Evolutionary conservation across 768 basidiomycete genomes (phyloP), one percentile per base, ranked within the genome.

Genomic region (Pleurotus tuber-regium): DNA sequence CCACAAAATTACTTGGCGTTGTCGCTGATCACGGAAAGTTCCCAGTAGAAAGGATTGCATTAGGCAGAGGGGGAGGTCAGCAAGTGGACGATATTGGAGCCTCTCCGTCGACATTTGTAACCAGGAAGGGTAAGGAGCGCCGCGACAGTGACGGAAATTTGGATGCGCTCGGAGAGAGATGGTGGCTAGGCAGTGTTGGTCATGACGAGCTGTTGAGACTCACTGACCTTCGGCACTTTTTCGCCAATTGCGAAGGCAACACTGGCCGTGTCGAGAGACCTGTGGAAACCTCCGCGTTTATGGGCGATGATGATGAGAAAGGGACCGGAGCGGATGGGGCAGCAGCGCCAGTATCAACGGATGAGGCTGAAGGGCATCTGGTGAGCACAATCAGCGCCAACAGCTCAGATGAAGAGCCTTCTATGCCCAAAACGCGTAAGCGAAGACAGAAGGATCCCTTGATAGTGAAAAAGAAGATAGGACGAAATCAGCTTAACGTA

Each of bases 161-260:
- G 25, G 31, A 12, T 19, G 10, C 31, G 8, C n/a, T 21, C 4
- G 58, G 63, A 25, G 59, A 56, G 19, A 43, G 44, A 49, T 85
- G 84, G 71, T 97, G 94, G 92, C 79, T 93, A n/a, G 95, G 86
- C 18, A 95, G 92, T 64, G 90, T 84, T 21, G 91, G 92, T 25
- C 94, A 98, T 58, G 95, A 98, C 55, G 90, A 96, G 51, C 74
- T 80, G 6, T 62, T 97, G 57, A 87, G 86, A 62, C 69, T 98
- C 70, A 95, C 92, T 23, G 88, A 96, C 67, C 72, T 98, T 43
- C 83, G 77, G 59, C 86, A 82, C 29, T 80, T 92, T 41, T 87
- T 96, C 19, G 16, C 46, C 23, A 23, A 48, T 18, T 21, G 31
- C 16, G 29, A 28, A 18, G 23, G 30, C 29, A 9, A 48, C 18